Evolutionary conservation across 352 stramenopile species (phyloP).

Genomic region (Plasmopara viticola): DNA sequence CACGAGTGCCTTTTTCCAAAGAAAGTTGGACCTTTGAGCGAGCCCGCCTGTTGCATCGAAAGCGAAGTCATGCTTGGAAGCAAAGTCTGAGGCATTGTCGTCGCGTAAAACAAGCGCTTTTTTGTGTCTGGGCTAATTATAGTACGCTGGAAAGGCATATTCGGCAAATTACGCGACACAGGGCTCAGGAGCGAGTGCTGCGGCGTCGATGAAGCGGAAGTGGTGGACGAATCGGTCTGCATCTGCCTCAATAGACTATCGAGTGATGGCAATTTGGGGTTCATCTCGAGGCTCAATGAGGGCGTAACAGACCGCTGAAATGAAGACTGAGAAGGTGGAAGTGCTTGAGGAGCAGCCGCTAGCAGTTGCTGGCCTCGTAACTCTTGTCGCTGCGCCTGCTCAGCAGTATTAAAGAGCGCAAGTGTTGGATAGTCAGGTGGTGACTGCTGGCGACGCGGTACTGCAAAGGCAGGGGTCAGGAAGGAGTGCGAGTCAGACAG

Average conservation of each 20-base stretch:
- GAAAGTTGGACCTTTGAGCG: slow-evolving; percentile 17
- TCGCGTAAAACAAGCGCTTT: slow-evolving; percentile 18
- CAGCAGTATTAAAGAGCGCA: slow-evolving; percentile 18
- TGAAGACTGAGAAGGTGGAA: slow-evolving; percentile 4
- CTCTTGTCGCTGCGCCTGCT: slow-evolving; percentile 21
- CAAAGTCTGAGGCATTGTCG: slow-evolving; percentile 3
- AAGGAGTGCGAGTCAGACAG: slow-evolving; percentile 19
- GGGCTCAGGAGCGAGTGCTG: slow-evolving; percentile 25
- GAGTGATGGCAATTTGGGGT: slow-evolving; percentile 56
- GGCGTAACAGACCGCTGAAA: slow-evolving; percentile 6
- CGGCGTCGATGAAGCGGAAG: slow-evolving; percentile 7
- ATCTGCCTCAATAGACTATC: slow-evolving; percentile 62
- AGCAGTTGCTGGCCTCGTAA: slow-evolving; percentile 17
- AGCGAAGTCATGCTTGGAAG: slow-evolving; percentile 13
- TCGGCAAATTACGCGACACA: slow-evolving; percentile 15
- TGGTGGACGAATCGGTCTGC: slow-evolving; percentile 29
- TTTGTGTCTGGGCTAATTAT: slow-evolving; percentile 48
- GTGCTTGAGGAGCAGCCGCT: not conserved
- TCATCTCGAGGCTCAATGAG: slow-evolving; percentile 18
- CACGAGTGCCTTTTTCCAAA: slow-evolving; percentile 30
- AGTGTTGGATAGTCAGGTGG: slow-evolving; percentile 25
- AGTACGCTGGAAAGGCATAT: slow-evolving; percentile 42
- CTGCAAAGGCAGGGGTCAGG: slow-evolving; percentile 20
- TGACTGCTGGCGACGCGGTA: slow-evolving; percentile 25
- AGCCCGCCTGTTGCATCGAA: slow-evolving; percentile 13